Base-by-base conservation (phyloP, 129 eudicot species). In the Deinandra increscens region DNA sequence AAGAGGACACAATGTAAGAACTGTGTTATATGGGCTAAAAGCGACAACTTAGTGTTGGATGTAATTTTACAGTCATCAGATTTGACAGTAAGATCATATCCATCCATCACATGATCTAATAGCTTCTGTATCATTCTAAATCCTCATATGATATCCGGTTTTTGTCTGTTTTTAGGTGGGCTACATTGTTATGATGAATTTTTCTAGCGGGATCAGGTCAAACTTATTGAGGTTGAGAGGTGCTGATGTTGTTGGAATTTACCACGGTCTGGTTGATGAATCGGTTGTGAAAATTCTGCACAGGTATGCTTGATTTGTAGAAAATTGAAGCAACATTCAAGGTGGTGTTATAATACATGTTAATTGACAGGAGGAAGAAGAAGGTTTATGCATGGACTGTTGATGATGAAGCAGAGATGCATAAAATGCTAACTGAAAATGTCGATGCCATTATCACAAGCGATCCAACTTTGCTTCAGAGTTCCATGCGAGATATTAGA, bases 371-470 rank as follows among this genome's bases (percentile, higher is more conserved):
- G 87, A 83, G 85, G 82, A 85, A 83, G 10, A 93, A 87, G 82
- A 85, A 89, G 82, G 91, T 93, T 23, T 93, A 77, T 50, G 90
- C 95, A 4, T 93, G 99, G 99, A 93, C 99, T 6, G 99, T 93
- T 38, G 99, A 93, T 78, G 97, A 89, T 17, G 84, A 80, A 74
- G 66, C 36, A 1, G 56, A 76, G 17, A 93, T 93, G 99, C 78
- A 76, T 75, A 78, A 81, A 64, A 87, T 89, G 90, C 78, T 93
- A 68, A 68, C 60, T 1, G 84, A 87, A 73, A 75, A 61, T 9
- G 97, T 93, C 43, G 99, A 93, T 78, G 99, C 89, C 18, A 69
- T 89, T 17, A 86, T 93, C 48, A 89, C 97, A 0, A 81, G 92
- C 74, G 75, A 87, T 74, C 97, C 99, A 31, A 49, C 90, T 71